Evolutionary conservation across 257 asterid species (phyloP).

Genomic region (Voacanga thouarsii): DNA sequence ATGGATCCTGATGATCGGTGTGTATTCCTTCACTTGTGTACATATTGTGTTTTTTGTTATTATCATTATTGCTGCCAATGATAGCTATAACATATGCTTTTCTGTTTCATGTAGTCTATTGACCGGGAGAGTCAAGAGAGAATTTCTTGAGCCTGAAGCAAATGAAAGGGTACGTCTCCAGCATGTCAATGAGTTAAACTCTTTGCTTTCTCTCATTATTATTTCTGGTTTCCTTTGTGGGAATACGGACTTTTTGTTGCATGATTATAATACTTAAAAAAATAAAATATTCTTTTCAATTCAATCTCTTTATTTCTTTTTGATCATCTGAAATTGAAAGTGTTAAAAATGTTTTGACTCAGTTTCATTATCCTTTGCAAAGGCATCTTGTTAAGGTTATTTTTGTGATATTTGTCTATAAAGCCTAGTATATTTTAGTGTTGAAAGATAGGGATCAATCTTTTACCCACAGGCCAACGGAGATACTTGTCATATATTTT

Average conservation of each 20-base stretch:
- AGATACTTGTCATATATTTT: too few relatives aligned
- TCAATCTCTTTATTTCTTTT: too few relatives aligned
- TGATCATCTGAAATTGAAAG: neutral
- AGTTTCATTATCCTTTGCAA: neutral
- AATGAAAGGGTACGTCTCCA: constrained; percentile 49
- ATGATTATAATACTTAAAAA: neutral
- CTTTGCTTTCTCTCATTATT: neutral
- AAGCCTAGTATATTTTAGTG: neutral
- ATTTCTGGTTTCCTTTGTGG: neutral
- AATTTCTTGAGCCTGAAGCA: constrained; percentile 60
- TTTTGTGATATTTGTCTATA: neutral
- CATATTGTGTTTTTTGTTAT: neutral
- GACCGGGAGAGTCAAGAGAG: constrained; percentile 48
- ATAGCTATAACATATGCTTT: neutral
- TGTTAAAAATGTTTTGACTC: neutral
- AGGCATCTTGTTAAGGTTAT: neutral
- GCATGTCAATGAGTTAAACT: neutral
- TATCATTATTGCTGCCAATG: neutral
- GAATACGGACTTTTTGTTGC: too few relatives aligned
- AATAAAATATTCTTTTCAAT: too few relatives aligned
- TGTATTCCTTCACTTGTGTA: neutral
- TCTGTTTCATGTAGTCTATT: constrained; percentile 22
- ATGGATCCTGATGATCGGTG: constrained; percentile 35
- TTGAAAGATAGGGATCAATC: neutral
- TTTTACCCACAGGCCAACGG: too few relatives aligned